A percentile compares a stretch with the other conserved stretches of the same genome.
Conservation (phyloP, 805 yeast species). For the Cyberlindnera sargentensis region DNA sequence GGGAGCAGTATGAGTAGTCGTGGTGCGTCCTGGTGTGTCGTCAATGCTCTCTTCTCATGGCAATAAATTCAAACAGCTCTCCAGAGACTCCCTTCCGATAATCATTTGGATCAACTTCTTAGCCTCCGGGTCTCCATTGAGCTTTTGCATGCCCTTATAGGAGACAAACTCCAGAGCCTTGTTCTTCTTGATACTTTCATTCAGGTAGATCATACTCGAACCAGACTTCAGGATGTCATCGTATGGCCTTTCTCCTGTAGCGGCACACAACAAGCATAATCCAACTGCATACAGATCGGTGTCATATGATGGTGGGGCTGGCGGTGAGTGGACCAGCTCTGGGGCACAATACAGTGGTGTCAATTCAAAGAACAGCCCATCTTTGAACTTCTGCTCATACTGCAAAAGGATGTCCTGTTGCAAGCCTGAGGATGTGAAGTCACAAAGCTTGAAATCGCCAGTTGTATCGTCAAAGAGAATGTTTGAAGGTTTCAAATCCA, state of each 20-base stretch:
- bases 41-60: background rate
- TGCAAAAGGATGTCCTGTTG: conserved; percentile 14
- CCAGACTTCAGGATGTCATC: conserved; percentile 5
- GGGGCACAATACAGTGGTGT: conserved; percentile 43
- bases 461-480: conserved; percentile 25
- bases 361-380: conserved; percentile 23
- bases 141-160: conserved; percentile 19
- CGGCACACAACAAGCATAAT: conserved; percentile 33
- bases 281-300: conserved; percentile 44
- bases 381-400: conserved; percentile 10
- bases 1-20: no score
- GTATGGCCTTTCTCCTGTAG: conserved; percentile 41
- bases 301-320: conserved; percentile 24
- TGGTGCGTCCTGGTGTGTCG: no score
- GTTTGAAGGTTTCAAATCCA: conserved; percentile 43
- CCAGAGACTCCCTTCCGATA: conserved; percentile 24
- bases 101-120: conserved; percentile 23
- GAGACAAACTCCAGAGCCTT: conserved; percentile 27
- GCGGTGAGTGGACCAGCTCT: conserved; percentile 28
- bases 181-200: conserved; percentile 28
- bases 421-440: conserved; percentile 36
- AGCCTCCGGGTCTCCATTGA: conserved; percentile 16
- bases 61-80: conserved; percentile 9
- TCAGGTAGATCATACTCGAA: conserved; percentile 24
- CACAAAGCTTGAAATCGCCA: conserved; percentile 34